phyloP scores from a whole-genome alignment of 1,284 basidiomycete species.

The Afroboletus lepidellus region DNA sequence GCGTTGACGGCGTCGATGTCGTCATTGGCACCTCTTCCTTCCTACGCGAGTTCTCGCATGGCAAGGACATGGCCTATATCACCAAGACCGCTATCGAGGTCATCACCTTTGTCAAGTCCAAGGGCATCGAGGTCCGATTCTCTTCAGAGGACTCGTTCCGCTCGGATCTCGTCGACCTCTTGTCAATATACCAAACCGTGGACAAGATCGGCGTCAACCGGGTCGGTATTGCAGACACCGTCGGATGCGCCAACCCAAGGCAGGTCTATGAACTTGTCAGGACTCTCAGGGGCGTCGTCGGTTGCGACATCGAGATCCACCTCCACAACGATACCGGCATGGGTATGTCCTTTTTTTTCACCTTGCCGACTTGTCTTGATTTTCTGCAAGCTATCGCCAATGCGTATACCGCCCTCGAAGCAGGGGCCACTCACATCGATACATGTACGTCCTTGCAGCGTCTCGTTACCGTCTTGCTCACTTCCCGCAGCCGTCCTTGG shows the following conservation, averaged over 20 bases:
- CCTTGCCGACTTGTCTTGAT: conserved; percentile 3
- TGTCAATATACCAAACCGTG: conserved; percentile 99
- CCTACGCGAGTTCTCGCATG: conserved; percentile 98
- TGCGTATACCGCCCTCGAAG: conserved; percentile 97
- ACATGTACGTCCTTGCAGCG: conserved; percentile 60
- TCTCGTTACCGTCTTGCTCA: conserved; percentile 1
- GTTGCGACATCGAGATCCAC: conserved; percentile 97
- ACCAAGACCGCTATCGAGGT: conserved; percentile 99
- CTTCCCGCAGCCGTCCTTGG: conserved; percentile 73
- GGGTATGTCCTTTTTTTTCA: conserved; percentile 44
- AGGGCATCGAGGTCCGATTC: conserved; percentile 99
- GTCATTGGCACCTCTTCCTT: conserved; percentile 99
- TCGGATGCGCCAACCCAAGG: conserved; percentile 97
- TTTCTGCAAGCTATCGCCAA: conserved; percentile 86
- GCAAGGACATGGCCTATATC: conserved; percentile 99
- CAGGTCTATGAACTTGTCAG: conserved; percentile 99
- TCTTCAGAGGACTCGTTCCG: conserved; percentile 99
- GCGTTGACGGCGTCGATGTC: conserved; percentile 98
- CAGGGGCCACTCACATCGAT: conserved; percentile 98
- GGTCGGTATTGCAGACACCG: conserved; percentile 98
- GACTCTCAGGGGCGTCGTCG: conserved; percentile 93
- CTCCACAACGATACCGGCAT: conserved; percentile 98
- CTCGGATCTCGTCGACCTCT: conserved; percentile 97
- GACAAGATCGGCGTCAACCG: conserved; percentile 99
- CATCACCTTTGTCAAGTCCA: conserved; percentile 99